Conservation (phyloP, 2,329 filamentous ascomycete species). For the Talaromyces rugulosus region DNA sequence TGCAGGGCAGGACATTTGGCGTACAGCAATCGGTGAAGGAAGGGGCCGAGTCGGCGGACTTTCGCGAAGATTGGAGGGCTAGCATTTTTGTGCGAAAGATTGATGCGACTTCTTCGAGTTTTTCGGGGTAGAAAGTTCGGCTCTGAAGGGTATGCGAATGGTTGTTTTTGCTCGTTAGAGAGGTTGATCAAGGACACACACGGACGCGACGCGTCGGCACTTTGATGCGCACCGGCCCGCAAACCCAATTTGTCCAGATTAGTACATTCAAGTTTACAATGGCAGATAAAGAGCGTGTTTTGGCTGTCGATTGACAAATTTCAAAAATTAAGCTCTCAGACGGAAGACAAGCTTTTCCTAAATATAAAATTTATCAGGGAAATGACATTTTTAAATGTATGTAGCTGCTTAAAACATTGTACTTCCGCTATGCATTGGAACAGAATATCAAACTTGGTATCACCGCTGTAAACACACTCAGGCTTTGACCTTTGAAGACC, state of each 20-base stretch:
- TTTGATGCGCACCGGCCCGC: not conserved
- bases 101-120: not conserved
- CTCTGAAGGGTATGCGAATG: not conserved
- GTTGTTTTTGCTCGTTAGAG: not conserved
- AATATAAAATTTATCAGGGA: not conserved
- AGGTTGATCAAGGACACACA: not conserved
- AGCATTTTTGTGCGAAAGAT: constrained; percentile 24
- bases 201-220: constrained; percentile 5
- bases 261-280: not conserved
- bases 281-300: not conserved
- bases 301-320: too few relatives aligned
- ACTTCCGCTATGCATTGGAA: constrained; percentile 8
- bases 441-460: constrained; percentile 10
- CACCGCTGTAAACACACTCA: constrained; percentile 3
- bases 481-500: not conserved
- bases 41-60: not conserved
- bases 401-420: not conserved
- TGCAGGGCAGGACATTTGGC: constrained; percentile 74
- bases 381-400: not conserved
- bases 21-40: constrained; percentile 38
- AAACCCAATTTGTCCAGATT: not conserved
- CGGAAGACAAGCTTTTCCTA: not conserved
- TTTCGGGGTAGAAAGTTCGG: not conserved
- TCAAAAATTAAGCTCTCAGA: too few relatives aligned
- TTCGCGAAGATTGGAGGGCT: constrained; percentile 28